Conservation (phyloP, 805 yeast species). For the Ogataea siamensis region DNA sequence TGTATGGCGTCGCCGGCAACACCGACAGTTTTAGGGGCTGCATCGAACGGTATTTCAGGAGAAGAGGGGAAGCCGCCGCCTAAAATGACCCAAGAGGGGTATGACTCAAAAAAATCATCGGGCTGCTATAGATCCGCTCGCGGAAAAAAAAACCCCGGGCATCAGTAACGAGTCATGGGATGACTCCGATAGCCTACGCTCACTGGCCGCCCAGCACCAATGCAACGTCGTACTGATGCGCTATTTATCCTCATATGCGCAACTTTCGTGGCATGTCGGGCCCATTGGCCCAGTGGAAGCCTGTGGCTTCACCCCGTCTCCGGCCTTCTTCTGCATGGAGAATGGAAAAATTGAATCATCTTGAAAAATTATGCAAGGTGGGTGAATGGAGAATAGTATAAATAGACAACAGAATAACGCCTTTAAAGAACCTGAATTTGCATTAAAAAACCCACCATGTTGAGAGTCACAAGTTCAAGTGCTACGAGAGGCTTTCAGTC, state of each 20-base stretch:
- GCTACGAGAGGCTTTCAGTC: conserved; percentile 8
- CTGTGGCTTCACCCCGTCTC: conserved; percentile 4
- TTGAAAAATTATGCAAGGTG: conserved; percentile 11
- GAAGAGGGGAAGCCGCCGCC: conserved; percentile 9
- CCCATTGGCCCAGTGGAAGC: background rate
- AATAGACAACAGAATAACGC: conserved; percentile 3
- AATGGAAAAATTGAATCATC: conserved; percentile 13
- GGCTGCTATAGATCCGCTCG: conserved; percentile 3
- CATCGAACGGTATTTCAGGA: background rate
- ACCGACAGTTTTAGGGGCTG: background rate
- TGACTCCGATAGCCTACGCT: conserved; percentile 1
- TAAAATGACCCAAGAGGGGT: conserved; percentile 5
- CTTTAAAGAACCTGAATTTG: background rate
- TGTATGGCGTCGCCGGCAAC: too few relatives aligned
- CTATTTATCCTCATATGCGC: background rate
- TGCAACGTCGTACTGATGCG: background rate
- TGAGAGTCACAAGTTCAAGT: conserved; percentile 19
- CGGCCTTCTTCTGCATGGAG: conserved; percentile 10
- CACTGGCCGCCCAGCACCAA: background rate
- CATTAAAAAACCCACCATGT: conserved; percentile 14
- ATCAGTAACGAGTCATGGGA: background rate
- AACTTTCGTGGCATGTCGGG: background rate
- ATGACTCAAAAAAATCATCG: conserved; percentile 1
- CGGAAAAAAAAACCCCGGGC: conserved; percentile 11
- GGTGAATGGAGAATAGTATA: conserved; percentile 11